phyloP scores from a whole-genome alignment of 345 rosid genomes.

The Corchorus capsularis region DNA sequence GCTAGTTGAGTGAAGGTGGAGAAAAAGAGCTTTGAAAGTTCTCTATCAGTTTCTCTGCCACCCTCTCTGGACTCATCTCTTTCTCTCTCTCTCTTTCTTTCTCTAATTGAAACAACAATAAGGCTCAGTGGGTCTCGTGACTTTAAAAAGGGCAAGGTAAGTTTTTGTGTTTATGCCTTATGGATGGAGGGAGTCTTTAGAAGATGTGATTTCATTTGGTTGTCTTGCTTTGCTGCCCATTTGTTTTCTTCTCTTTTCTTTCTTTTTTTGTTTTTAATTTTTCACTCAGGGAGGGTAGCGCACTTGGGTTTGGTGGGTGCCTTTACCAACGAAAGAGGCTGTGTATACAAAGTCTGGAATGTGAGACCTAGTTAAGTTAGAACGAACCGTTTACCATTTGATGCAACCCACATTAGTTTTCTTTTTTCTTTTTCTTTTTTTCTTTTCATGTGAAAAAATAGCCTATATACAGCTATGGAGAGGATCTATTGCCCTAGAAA shows the following conservation, averaged over 20 bases:
- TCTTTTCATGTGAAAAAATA: constrained; percentile 24
- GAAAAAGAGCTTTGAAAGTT: constrained; percentile 71
- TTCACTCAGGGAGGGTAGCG: no score
- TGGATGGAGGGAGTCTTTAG: not conserved
- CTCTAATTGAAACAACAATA: constrained; percentile 41
- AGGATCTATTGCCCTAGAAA: constrained; percentile 48
- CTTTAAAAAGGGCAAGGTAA: constrained; percentile 48
- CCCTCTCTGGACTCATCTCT: constrained; percentile 44
- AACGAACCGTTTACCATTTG: no score
- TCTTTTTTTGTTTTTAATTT: constrained; percentile 7
- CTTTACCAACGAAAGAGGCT: no score
- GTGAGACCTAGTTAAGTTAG: no score
- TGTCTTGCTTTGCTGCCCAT: constrained; percentile 26
- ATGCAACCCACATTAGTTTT: no score
- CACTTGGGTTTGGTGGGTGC: no score
- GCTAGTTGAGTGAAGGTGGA: constrained; percentile 60
- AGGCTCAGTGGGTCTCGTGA: constrained; percentile 77
- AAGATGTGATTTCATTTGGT: not conserved
- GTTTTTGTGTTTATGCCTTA: constrained; percentile 11
- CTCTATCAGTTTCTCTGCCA: constrained; percentile 89
- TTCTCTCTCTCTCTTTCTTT: constrained; percentile 40
- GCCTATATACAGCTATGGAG: not conserved
- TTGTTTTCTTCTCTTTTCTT: no score
- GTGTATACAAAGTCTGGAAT: no score
- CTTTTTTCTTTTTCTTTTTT: no score